Evolutionary conservation across 768 basidiomycete species (phyloP), one percentile per base, ranked within the genome.

Genomic region (Tricholoma furcatifolium): DNA sequence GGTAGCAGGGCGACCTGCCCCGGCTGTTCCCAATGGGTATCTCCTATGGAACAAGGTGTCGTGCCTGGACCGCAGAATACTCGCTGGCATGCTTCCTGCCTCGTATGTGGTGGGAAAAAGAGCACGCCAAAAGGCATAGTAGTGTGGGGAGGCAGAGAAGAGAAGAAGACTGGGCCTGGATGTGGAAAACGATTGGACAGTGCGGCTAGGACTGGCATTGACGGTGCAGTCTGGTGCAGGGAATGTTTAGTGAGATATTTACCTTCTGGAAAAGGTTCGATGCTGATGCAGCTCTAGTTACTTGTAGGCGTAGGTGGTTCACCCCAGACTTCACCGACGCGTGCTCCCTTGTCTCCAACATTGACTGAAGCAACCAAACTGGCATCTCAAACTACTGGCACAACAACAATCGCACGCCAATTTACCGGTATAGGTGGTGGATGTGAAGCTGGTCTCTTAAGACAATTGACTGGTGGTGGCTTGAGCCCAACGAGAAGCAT

Each of bases 121-220:
- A 73, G 70, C 48, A 64, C 69, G 0, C 56, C 65, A 2, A 69
- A 71, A 7, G 60, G 62, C 10, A 65, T 68, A 34, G 67, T 68
- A 27, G 58, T 71, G 23, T 74, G 75, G 18, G 67, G 75, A 31
- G 67, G 67, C 49, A 61, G 74, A 70, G 68, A 79, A 59, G 70
- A 76, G 66, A 67, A 72, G 58, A 81, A 80, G 56, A 80, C 75
- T 18, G 78, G 79, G 55, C 84, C 88, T 8, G 91, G 91, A 8
- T 93, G 91, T 60, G 87, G 89, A 9, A 93, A 93, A 72, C 83
- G 78, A 57, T 68, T 93, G 12, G 91, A 93, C 63, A 90, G 88
- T 58, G 89, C 84, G 21, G 91, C 91, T 11, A 92, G 88, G 69
- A 78, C 73, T 30, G 88, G 87, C 61, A 71, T 67, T 9, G 80